These are phyloP conservation scores for Sarcodon sp. DNA, from an alignment of 768 basidiomycete genomes.

Conservation along the genomic window DNA sequence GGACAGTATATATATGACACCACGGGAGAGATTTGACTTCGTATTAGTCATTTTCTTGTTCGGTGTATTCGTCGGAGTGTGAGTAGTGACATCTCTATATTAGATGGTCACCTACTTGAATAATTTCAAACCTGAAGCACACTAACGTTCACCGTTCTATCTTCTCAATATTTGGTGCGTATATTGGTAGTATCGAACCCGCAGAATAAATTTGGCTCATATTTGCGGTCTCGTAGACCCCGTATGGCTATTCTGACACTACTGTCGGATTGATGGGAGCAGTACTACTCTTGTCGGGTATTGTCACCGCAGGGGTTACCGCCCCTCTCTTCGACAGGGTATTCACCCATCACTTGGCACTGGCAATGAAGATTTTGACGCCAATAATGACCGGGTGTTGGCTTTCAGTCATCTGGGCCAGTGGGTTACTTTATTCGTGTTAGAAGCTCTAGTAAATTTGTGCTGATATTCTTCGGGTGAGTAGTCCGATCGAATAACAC, in stretches of 20 bases:
- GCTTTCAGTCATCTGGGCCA: slow-evolving; percentile 74
- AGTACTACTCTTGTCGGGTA: slow-evolving; percentile 56
- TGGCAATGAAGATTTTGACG: slow-evolving; percentile 43
- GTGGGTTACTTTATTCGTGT: slow-evolving; percentile 22
- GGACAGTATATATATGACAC: slow-evolving; percentile 38
- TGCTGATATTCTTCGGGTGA: background rate
- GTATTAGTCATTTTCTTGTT: slow-evolving; percentile 44
- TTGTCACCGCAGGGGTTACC: slow-evolving; percentile 51
- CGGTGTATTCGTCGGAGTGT: slow-evolving; percentile 54
- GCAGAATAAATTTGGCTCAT: too few relatives aligned
- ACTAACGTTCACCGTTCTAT: slow-evolving; percentile 53
- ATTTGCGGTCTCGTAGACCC: slow-evolving; percentile 29
- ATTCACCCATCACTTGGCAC: slow-evolving; percentile 60
- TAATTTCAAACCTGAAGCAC: slow-evolving; percentile 22
- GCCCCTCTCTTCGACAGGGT: slow-evolving; percentile 75
- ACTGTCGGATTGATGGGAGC: slow-evolving; percentile 61
- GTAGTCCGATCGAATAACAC: slow-evolving; percentile 51
- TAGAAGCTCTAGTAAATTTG: background rate
- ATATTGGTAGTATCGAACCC: too few relatives aligned
- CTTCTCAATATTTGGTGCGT: slow-evolving; percentile 56
- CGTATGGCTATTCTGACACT: slow-evolving; percentile 56
- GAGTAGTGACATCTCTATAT: slow-evolving; percentile 12
- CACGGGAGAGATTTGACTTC: slow-evolving; percentile 62
- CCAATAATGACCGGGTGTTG: slow-evolving; percentile 52
- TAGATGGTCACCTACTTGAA: background rate